phyloP scores from a whole-genome alignment of 1,284 basidiomycete genomes.

The Vanrija sp. region DNA sequence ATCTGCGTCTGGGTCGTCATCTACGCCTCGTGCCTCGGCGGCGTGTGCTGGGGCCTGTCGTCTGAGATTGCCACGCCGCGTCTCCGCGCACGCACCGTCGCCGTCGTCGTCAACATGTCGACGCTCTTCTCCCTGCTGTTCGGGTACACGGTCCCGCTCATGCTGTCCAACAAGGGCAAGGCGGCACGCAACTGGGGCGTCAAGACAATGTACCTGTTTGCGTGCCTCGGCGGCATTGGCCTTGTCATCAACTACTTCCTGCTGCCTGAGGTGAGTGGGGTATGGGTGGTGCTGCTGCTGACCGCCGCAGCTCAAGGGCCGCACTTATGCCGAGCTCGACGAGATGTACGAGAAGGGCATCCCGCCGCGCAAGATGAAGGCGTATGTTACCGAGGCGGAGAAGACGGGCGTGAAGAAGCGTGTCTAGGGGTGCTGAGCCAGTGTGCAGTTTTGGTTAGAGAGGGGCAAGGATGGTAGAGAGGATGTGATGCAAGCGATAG shows the following conservation, averaged over 20 bases:
- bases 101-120: conserved; percentile 8
- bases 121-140: conserved; percentile 9
- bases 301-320: conserved; percentile 7
- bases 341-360: conserved; percentile 18
- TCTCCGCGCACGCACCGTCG: conserved; percentile 8
- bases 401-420: background rate
- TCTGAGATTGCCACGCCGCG: conserved; percentile 8
- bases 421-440: too few relatives aligned
- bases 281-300: background rate
- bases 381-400: conserved; percentile 5
- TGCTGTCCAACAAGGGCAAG: conserved; percentile 3
- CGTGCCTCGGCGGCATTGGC: conserved; percentile 5
- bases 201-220: conserved; percentile 11
- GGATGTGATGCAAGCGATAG: too few relatives aligned
- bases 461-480: too few relatives aligned
- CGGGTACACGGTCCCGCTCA: conserved; percentile 9
- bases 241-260: conserved; percentile 9
- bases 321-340: conserved; percentile 16
- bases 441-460: too few relatives aligned
- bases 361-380: conserved; percentile 15
- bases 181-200: conserved; percentile 10
- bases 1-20: conserved; percentile 14
- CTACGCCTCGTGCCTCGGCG: conserved; percentile 14
- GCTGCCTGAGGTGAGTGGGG: conserved; percentile 4
- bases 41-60: conserved; percentile 13